Evolutionary conservation across 2,329 filamentous ascomycete genomes (phyloP).

Genomic region (Cladosporium sp.): DNA sequence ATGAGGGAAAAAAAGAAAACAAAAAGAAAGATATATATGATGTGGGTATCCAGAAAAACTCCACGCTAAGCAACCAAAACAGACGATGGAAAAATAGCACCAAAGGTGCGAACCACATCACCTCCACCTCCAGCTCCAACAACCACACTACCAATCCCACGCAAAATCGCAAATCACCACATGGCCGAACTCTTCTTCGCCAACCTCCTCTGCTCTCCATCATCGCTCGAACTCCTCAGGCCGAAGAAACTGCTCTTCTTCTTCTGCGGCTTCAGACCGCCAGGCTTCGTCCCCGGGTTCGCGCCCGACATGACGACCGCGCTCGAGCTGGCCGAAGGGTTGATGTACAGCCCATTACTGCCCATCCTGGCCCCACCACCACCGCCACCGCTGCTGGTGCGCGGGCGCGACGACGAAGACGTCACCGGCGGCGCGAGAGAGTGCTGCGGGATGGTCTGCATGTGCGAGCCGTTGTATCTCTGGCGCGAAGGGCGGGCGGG

Average conservation of each 20-base stretch:
- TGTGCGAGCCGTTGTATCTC: constrained; percentile 15
- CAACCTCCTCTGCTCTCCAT: constrained; percentile 28
- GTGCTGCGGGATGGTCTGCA: constrained; percentile 24
- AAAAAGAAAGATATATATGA: no score
- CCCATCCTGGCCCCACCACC: no score
- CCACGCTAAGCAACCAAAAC: no score
- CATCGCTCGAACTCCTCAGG: constrained; percentile 30
- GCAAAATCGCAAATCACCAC: no score
- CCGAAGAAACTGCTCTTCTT: constrained; percentile 38
- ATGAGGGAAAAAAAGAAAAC: no score
- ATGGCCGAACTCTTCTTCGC: constrained; percentile 43
- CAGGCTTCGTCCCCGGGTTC: constrained; percentile 20
- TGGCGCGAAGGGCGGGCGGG: constrained; percentile 6
- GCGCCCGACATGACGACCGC: constrained; percentile 32
- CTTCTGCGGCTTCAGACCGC: constrained; percentile 22
- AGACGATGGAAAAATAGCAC: no score
- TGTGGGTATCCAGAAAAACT: no score
- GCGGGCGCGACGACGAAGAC: not conserved
- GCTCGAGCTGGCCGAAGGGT: constrained; percentile 26
- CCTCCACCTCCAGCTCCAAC: no score
- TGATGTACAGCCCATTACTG: constrained; percentile 27
- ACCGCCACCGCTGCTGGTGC: not conserved
- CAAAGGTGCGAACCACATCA: no score
- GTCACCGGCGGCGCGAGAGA: constrained; percentile 16
- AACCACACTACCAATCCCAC: no score